phyloP scores from a whole-genome alignment of 805 yeast species.

The Yarrowia sp. region DNA sequence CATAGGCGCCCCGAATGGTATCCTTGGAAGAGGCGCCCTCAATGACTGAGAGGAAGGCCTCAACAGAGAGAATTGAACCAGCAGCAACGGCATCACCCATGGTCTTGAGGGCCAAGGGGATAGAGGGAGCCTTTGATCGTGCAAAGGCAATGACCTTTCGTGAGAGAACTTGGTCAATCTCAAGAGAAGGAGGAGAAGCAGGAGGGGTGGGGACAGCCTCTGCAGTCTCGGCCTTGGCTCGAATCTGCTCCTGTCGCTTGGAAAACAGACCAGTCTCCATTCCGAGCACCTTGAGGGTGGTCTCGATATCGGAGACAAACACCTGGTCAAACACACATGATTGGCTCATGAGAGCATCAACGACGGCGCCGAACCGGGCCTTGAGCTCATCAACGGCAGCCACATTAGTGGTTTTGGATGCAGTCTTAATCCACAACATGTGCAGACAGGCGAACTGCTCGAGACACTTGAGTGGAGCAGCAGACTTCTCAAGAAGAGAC shows the following conservation, averaged over 20 bases:
- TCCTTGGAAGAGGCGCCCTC: constrained; percentile 5
- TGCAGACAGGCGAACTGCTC: constrained; percentile 14
- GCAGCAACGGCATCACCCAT: not conserved
- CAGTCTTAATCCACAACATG: constrained; percentile 20
- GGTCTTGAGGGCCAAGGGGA: not conserved
- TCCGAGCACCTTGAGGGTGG: constrained; percentile 12
- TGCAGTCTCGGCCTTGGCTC: not conserved
- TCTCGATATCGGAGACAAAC: constrained; percentile 1
- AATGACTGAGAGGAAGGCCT: constrained; percentile 9
- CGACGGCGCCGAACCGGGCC: constrained; percentile 11
- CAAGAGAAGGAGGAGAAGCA: not conserved
- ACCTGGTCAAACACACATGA: not conserved
- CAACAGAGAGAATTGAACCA: not conserved
- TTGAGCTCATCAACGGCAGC: constrained; percentile 17
- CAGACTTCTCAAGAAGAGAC: not conserved
- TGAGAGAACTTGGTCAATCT: not conserved
- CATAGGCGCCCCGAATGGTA: not conserved
- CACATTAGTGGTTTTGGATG: constrained; percentile 16
- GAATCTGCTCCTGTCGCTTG: constrained; percentile 5
- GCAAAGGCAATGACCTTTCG: constrained; percentile 3
- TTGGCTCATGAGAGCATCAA: constrained; percentile 20
- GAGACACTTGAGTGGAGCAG: constrained; percentile 2
- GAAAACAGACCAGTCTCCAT: not conserved
- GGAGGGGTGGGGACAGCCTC: not conserved
- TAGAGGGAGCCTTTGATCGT: constrained; percentile 9